A percentile compares a stretch with the other conserved stretches of the same genome.
Evolutionary conservation across 2,329 filamentous ascomycete species (phyloP).

Genomic region (Sordariomycetes sp.): DNA sequence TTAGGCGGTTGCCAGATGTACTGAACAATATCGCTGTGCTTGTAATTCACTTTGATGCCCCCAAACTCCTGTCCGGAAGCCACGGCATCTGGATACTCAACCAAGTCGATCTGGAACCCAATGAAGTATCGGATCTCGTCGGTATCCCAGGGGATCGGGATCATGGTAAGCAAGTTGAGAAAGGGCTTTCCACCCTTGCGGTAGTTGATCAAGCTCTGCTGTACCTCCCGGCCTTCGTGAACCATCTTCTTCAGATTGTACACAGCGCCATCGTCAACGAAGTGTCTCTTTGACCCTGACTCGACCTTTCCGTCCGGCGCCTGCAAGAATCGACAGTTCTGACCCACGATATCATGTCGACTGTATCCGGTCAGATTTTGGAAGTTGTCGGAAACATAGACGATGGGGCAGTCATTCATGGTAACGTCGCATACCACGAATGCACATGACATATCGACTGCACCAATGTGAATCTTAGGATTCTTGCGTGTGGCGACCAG

Average conservation of each 20-base stretch:
- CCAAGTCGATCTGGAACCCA: slow-evolving; percentile 91
- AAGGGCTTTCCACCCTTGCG: slow-evolving; percentile 92
- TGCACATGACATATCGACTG: slow-evolving; percentile 89
- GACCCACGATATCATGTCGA: slow-evolving; percentile 78
- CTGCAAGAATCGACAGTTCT: slow-evolving; percentile 91
- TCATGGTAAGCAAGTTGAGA: slow-evolving; percentile 91
- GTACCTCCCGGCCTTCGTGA: slow-evolving; percentile 64
- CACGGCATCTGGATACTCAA: slow-evolving; percentile 79
- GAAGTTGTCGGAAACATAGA: slow-evolving; percentile 93
- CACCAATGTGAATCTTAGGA: slow-evolving; percentile 80
- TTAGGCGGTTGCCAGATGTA: slow-evolving; percentile 73
- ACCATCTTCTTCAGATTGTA: slow-evolving; percentile 78
- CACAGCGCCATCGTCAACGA: slow-evolving; percentile 81
- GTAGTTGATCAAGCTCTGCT: slow-evolving; percentile 93
- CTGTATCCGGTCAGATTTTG: slow-evolving; percentile 89
- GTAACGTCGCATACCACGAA: slow-evolving; percentile 90
- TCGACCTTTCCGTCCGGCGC: slow-evolving; percentile 79
- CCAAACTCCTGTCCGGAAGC: slow-evolving; percentile 58
- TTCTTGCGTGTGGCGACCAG: slow-evolving; percentile 76
- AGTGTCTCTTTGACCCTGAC: slow-evolving; percentile 69
- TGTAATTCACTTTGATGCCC: slow-evolving; percentile 82
- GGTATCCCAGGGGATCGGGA: slow-evolving; percentile 77
- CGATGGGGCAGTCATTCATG: slow-evolving; percentile 83
- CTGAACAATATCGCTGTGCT: slow-evolving; percentile 71
- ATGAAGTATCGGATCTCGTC: slow-evolving; percentile 79